Evolutionary conservation across 169 alveolate species (phyloP).

Genomic region (Cryptosporidium viatorum): DNA sequence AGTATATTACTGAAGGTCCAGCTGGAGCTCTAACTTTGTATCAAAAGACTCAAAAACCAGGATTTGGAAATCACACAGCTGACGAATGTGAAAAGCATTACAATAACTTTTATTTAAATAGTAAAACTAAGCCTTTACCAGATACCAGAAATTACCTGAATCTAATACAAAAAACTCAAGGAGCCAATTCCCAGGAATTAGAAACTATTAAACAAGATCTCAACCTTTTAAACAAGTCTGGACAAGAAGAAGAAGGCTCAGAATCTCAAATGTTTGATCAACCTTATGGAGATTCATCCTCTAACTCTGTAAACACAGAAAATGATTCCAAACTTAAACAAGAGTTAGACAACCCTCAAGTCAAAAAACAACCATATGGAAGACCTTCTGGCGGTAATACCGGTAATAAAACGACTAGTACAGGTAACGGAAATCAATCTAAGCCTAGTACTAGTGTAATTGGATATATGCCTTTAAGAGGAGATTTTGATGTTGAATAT

Average conservation of each 20-base stretch:
- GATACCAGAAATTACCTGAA: constrained; percentile 77
- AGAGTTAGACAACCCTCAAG: constrained; percentile 10
- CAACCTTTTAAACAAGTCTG: neutral
- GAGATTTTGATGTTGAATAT: constrained; percentile 98
- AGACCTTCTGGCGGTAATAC: constrained; percentile 40
- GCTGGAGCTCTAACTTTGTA: constrained; percentile 44
- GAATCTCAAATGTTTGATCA: neutral
- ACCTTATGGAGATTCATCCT: neutral
- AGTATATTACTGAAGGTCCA: constrained; percentile 73
- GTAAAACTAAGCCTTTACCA: constrained; percentile 86
- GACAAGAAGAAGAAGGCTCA: neutral
- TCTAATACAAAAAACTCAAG: constrained; percentile 21
- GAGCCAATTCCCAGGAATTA: neutral
- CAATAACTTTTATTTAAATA: constrained; percentile 82
- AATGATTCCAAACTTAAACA: neutral
- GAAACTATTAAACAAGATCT: constrained; percentile 6
- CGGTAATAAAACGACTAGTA: constrained; percentile 16
- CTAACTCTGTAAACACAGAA: neutral
- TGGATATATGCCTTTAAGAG: constrained; percentile 91
- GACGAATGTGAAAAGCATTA: constrained; percentile 87
- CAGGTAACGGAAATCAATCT: constrained; percentile 6
- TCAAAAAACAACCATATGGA: constrained; percentile 38
- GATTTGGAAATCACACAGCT: constrained; percentile 75
- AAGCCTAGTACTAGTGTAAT: constrained; percentile 71
- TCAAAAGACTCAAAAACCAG: constrained; percentile 63